Evolutionary conservation across 768 basidiomycete genomes (phyloP), one percentile per base, ranked within the genome.

Genomic region (Tylopilus cervinicoccineus): DNA sequence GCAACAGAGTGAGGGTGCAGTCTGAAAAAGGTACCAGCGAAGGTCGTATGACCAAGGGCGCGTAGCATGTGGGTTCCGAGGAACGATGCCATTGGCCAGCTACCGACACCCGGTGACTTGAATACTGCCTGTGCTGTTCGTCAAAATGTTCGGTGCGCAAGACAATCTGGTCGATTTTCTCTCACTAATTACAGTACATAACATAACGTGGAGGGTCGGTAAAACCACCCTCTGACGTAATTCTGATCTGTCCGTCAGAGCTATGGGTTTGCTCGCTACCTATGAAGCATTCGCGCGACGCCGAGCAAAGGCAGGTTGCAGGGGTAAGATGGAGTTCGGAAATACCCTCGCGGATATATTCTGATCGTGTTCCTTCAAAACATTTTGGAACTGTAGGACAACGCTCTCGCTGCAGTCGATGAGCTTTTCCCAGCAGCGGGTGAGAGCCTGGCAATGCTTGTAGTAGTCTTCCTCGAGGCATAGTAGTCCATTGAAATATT

Each of bases 401-500:
- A 74, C 55, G 31, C 70, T 66, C 32, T 72, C 65, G 34, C 70
- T 71, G 31, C 65, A 61, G 48, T 74, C 70, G 42, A 67, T 63
- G 46, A 76, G 62, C 16, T 75, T 74, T 32, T 77, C 75, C 51
- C 76, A 66, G 17, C 65, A 66, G 39, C 59, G 54, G 40, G 70
- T 59, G 29, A 80, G 64, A 26, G 70, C 64, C 36, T 69, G 66
- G 48, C 75, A 70, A 45, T 71, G 68, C 22, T 51, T 62, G 31
- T 75, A 69, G 53, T 83, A 84, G 45, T 76, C 74, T 45, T 73
- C 71, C 55, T 83, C 79, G 16, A 84, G 70, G 45, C 74, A 72
- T 26, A 84, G 73, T 26, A 86, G 62, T 13, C 52, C 61, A 55
- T 83, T 79, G 62, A 78, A 82, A 54, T 78, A 73, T 17, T 54